Evolutionary conservation across 2,329 filamentous ascomycete species (phyloP).

Genomic region (Penicillium sp.): DNA sequence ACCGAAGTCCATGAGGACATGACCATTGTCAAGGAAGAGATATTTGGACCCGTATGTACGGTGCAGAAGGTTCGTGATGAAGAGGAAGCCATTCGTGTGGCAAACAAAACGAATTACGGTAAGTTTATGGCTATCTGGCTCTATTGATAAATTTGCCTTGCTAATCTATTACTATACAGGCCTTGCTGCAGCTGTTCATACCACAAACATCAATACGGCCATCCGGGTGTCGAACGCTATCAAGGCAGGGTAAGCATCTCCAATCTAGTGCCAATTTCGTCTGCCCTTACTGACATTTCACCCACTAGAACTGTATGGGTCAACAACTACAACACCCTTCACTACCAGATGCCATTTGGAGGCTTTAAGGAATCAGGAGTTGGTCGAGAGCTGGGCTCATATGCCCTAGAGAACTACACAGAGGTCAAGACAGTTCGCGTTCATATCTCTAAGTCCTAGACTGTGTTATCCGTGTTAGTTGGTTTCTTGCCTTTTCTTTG

Average conservation of each 20-base stretch:
- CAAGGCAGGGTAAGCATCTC: constrained; percentile 51
- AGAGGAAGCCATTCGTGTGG: constrained; percentile 66
- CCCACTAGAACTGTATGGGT: constrained; percentile 56
- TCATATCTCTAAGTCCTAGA: neutral
- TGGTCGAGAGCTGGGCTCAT: constrained; percentile 44
- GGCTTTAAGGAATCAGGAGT: constrained; percentile 46
- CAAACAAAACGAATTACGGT: constrained; percentile 68
- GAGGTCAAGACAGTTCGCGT: constrained; percentile 41
- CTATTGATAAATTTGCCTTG: too few species aligned
- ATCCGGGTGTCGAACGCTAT: constrained; percentile 69
- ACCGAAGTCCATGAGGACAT: constrained; percentile 69
- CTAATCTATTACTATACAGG: constrained; percentile 39
- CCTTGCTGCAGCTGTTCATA: constrained; percentile 74
- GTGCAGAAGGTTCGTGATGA: constrained; percentile 73
- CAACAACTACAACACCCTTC: constrained; percentile 70
- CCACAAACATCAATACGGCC: constrained; percentile 72
- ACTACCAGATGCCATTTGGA: constrained; percentile 28
- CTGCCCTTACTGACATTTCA: too few species aligned
- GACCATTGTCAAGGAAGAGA: constrained; percentile 74
- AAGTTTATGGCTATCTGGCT: too few species aligned
- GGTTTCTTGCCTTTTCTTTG: too few species aligned
- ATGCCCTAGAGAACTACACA: constrained; percentile 46
- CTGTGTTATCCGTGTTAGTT: too few species aligned
- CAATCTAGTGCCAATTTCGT: too few species aligned
- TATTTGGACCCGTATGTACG: constrained; percentile 76